Base-by-base conservation (phyloP, 192 early-diverging fungal species). In the Borealophlyctis nickersoniae region DNA sequence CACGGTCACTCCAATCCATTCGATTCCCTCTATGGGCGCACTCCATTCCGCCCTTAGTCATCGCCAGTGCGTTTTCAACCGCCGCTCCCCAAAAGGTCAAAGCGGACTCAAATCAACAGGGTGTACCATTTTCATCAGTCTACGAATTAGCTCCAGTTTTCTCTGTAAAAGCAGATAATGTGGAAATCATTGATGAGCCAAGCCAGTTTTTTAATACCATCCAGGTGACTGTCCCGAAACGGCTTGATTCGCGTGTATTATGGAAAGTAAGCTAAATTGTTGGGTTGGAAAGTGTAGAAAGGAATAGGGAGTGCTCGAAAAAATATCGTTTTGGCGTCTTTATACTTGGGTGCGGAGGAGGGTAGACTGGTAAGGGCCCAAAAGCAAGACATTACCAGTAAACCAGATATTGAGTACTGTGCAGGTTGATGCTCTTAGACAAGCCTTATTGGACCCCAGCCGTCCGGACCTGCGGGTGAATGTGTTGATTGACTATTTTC, bases 321-420 rank as follows among this genome's bases (percentile, higher is more conserved):
- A 4, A 83, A 88, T 0, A 89, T 99, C n/a, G 81, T 78, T 36
- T 74, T 99, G 26, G 89, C 91, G 4, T 90, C 93, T 11, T 80
- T 99, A 28, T 99, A 99, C 59, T 78, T 99, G 9, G 96, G 96
- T 26, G 76, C 85, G 53, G 71, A 77, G 7, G 92, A 98, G 71
- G 72, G 73, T 14, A 91, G 93, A 58, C 76, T 98, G 52, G 85
- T 87, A 81, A 60, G 77, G 36, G 22, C 24, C n/a, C n/a, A n/a
- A n/a, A n/a, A n/a, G n/a, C n/a, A n/a, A n/a, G n/a, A n/a, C n/a
- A n/a, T n/a, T n/a, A n/a, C n/a, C 23, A 19, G 23, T 31, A n/a
- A 11, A 29, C 34, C 23, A 36, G n/a, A 9, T 24, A 29, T 3
- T 27, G 32, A 24, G 23, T 32, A 27, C 49, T 56, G 4, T 4